phyloP scores from a whole-genome alignment of 805 yeast genomes.

The Yamadazyma tumulicola region DNA sequence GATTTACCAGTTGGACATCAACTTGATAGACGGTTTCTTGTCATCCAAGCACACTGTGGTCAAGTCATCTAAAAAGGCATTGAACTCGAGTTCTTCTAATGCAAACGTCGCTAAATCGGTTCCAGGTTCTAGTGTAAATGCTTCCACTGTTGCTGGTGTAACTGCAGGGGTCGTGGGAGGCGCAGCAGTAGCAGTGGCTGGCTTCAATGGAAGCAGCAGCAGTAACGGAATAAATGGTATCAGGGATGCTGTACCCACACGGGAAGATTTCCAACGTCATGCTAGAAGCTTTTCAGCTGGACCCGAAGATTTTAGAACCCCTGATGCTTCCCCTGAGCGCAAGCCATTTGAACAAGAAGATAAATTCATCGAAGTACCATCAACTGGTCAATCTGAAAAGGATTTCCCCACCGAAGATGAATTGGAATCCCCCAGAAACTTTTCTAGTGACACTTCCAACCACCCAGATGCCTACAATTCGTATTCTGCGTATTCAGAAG shows the following conservation, averaged over 20 bases:
- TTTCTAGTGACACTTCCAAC: background rate
- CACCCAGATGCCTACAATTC: background rate
- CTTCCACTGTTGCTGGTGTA: constrained; percentile 15
- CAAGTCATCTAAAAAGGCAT: constrained; percentile 13
- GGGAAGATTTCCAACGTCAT: constrained; percentile 21
- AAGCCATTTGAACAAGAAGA: constrained; percentile 10
- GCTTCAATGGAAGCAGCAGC: constrained; percentile 9
- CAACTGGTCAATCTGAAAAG: constrained; percentile 17
- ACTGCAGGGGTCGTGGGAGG: constrained; percentile 16
- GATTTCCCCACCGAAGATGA: constrained; percentile 14
- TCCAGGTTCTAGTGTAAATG: constrained; percentile 1
- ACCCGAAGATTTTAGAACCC: constrained; percentile 27
- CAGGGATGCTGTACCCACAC: background rate
- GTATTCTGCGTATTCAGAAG: constrained; percentile 2
- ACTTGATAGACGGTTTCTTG: constrained; percentile 34
- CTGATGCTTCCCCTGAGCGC: constrained; percentile 26
- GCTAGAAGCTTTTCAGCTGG: constrained; percentile 37
- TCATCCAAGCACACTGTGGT: constrained; percentile 16
- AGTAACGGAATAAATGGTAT: constrained; percentile 2
- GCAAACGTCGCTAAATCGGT: background rate
- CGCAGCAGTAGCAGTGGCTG: constrained; percentile 17
- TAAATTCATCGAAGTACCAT: constrained; percentile 30
- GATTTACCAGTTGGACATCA: constrained; percentile 61
- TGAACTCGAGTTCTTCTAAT: constrained; percentile 5
- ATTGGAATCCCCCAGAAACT: background rate